Base-by-base conservation (phyloP, 345 rosid species). In the Salix viminalis region DNA sequence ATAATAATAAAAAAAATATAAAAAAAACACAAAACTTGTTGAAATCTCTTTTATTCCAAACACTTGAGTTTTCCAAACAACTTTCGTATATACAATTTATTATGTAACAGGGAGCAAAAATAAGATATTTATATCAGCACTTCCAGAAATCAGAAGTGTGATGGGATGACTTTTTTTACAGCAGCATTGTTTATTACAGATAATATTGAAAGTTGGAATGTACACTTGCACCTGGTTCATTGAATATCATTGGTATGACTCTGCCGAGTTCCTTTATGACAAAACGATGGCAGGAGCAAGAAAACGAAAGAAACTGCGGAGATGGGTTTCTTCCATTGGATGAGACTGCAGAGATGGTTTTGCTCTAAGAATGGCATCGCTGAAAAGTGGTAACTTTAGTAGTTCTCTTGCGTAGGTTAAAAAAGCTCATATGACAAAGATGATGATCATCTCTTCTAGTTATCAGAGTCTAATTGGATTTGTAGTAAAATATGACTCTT, bases 101-200 rank as follows among this genome's bases (percentile, higher is more conserved):
- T 34, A 34, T 34, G 1, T 34, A 34, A 34, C 6, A 37, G 28
- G 41, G 36, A 52, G 15, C 70, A n/a, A 39, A 41, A 37, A 23
- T 41, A 52, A 70, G 61, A 79, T 79, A 71, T 60, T 12, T 68
- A 26, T 28, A 41, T 36, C 36, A 72, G 58, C 10, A 52, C 58
- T 18, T 52, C 19, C 23, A 19, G n/a, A 52, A 52, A 19, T 52
- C 58, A 2, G 8, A 52, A 18, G 58, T 52, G 58, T 52, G 1
- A 44, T 3, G 50, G 50, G 50, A 12, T 44, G 50, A 13, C 50
- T 11, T 44, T 44, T 44, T 13, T 11, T 44, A 12, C 15, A 10
- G 6, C 21, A 18, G 18, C 21, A 50, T 50, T 16, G 56, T 50
- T 50, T 50, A 50, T 50, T 50, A 16, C 21, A 50, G 21, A 6